Percentiles rank a stretch among this genome's conserved stretches.
These are phyloP conservation scores for Pugionium dolabratum DNA, from an alignment of 345 rosid genomes.

Conservation along the genomic window DNA sequence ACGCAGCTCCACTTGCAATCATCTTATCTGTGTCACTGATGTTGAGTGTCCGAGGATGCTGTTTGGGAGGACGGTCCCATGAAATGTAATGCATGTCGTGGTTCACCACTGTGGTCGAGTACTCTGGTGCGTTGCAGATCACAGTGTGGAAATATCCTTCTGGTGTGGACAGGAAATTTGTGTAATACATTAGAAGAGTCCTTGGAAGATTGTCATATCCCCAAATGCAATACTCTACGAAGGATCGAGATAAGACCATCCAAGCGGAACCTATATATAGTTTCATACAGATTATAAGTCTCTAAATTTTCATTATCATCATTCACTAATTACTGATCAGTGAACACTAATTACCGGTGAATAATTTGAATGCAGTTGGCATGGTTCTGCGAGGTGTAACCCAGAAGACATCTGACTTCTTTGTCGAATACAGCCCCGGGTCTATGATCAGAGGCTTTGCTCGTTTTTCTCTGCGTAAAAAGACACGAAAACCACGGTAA, in stretches of 20 bases:
- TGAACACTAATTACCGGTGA: slow-evolving; percentile 59
- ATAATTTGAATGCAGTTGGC: slow-evolving; percentile 89
- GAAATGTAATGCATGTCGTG: slow-evolving; percentile 46
- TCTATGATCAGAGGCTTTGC: slow-evolving; percentile 96
- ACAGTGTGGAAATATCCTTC: slow-evolving; percentile 55
- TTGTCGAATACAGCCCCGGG: slow-evolving; percentile 81
- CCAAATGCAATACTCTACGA: slow-evolving; percentile 40
- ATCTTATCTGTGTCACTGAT: slow-evolving; percentile 36
- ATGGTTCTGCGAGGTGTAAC: slow-evolving; percentile 71
- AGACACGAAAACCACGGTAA: neutral
- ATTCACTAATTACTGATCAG: neutral
- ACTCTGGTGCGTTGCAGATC: slow-evolving; percentile 51
- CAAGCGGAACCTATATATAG: slow-evolving; percentile 41
- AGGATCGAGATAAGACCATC: slow-evolving; percentile 40
- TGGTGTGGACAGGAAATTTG: slow-evolving; percentile 53
- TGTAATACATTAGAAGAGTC: slow-evolving; percentile 39
- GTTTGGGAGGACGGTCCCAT: slow-evolving; percentile 45
- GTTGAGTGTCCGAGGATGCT: slow-evolving; percentile 39
- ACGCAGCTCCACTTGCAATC: slow-evolving; percentile 38
- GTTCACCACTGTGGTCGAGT: slow-evolving; percentile 37
- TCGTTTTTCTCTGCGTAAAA: slow-evolving; percentile 68
- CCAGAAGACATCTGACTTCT: slow-evolving; percentile 78
- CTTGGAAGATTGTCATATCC: slow-evolving; percentile 45
- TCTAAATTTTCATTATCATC: slow-evolving; percentile 18
- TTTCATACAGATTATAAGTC: too few relatives aligned